Evolutionary conservation across 768 basidiomycete genomes (phyloP), one percentile per base, ranked within the genome.

Genomic region (Suillus clintonianus): DNA sequence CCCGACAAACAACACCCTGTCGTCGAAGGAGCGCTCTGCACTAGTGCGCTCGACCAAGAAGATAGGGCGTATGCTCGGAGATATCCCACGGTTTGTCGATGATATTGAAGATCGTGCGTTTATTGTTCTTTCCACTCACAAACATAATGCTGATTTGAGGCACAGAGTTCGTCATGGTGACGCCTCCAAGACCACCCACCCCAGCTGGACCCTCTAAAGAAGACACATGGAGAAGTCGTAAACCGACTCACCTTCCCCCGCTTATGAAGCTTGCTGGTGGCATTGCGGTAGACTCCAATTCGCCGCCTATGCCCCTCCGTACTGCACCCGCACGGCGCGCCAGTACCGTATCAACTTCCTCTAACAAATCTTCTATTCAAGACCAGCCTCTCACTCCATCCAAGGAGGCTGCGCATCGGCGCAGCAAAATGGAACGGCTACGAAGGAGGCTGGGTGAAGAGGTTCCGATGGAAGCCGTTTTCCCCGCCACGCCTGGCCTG

Each of bases 341-440:
- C 47, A 72, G 76, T 1, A 67, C 65, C 58, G 71, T 62, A 64
- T 71, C 68, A 56, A 60, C 63, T 63, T 62, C 68, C 54, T 71
- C 68, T 32, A 63, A 54, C 51, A 71, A 79, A 34, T 64, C 68
- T 9, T 64, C 67, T 30, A 48, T 34, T 39, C 36, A 78, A 79
- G 6, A 69, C 72, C 55, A 39, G 1, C 55, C 4, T 27, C 55
- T 24, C 13, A 1, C 81, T 43, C 77, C 82, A 2, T 80, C 83
- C 8, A 39, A 9, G 24, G 68, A 80, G 4, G 77, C 73, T 22
- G 70, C 73, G 50, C 55, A 80, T 17, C 81, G 86, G 27, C 81
- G 83, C 54, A 76, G 79, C 67, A 91, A 89, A 73, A 85, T 91
- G 81, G 87, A 88, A 56, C 79, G 85, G 37, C 76, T 91, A 57